These are phyloP conservation scores for Alternaria dauci DNA, from an alignment of 2,329 filamentous ascomycete genomes.

Conservation along the genomic window DNA sequence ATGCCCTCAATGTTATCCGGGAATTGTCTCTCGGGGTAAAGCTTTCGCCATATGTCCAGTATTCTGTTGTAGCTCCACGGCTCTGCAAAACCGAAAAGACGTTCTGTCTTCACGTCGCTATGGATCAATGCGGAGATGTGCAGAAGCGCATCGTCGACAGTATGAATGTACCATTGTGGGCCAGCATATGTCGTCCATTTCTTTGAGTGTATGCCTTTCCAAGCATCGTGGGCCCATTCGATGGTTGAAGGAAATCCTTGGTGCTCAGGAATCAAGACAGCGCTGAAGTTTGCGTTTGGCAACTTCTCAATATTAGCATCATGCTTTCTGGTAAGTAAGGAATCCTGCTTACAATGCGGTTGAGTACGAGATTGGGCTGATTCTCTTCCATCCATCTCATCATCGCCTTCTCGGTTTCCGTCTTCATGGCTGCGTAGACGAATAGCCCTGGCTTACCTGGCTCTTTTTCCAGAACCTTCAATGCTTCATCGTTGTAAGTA, in stretches of 20 bases:
- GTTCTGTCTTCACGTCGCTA: constrained; percentile 56
- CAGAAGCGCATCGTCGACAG: constrained; percentile 53
- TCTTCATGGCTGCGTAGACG: constrained; percentile 59
- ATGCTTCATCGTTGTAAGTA: constrained; percentile 51
- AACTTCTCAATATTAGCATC: constrained; percentile 26
- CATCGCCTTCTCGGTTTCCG: constrained; percentile 55
- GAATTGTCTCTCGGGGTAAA: constrained; percentile 53
- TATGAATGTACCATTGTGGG: constrained; percentile 35
- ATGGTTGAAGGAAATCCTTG: constrained; percentile 45
- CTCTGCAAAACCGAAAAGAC: constrained; percentile 63
- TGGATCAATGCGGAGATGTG: constrained; percentile 63
- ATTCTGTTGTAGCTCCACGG: constrained; percentile 59
- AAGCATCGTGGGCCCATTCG: constrained; percentile 34
- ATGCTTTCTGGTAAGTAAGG: not conserved
- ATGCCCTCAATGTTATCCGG: constrained; percentile 26
- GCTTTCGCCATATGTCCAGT: constrained; percentile 48
- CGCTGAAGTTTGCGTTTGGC: constrained; percentile 49
- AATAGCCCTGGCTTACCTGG: constrained; percentile 28
- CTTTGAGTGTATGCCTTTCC: constrained; percentile 47
- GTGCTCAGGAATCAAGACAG: constrained; percentile 45
- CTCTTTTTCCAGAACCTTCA: constrained; percentile 39
- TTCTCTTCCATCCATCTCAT: constrained; percentile 58
- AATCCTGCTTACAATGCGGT: constrained; percentile 42
- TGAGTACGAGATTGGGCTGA: constrained; percentile 56
- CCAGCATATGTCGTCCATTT: constrained; percentile 10